Evolutionary conservation across 805 yeast species (phyloP), one percentile per base, ranked within the genome.

Genomic region (Zygoascus bituminiphila): DNA sequence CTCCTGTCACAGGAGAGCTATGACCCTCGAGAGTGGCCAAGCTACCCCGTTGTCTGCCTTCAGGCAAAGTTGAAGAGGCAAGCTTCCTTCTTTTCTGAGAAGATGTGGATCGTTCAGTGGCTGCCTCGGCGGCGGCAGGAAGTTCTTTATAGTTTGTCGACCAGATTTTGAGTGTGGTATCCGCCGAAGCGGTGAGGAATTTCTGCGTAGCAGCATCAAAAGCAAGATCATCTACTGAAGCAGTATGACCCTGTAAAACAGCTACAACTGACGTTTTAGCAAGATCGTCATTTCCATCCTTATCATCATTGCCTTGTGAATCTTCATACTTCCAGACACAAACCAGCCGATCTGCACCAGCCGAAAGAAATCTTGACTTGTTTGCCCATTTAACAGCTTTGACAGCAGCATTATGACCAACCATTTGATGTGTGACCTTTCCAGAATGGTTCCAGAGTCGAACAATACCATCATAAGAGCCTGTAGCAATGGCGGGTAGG

Each of bases 381-480:
- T 82, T 75, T 43, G 87, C 73, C 82, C 93, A 91, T 60, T 79
- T 77, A 23, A 88, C 95, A 14, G 85, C 75, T 62, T 84, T 82
- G 47, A 93, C 81, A 10, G 97, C 82, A 25, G 87, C 96, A 15
- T 84, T 79, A 65, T 93, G 98, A 23, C 97, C 98, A 46, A 78
- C 77, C 56, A 84, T 77, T 63, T 87, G 95, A 53, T 83, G 79
- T 57, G 80, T 82, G 8, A 89, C 83, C 44, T 78, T 74, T 8
- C 97, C 98, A 14, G 86, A 76, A 66, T 78, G 68, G 62, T 87
- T 82, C 81, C 89, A 93, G 9, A 93, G 79, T 54, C 98, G 78
- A 21, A 91, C 96, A 25, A 91, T 77, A 57, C 98, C 98, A 64
- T 93, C 98, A 62, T 89, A 93, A 0, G 95, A 81, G 36, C 98